A percentile compares a stretch with the other conserved stretches of the same genome.
Evolutionary conservation across 2,329 filamentous ascomycete genomes (phyloP).

Genomic region (Penicillium digitatum): DNA sequence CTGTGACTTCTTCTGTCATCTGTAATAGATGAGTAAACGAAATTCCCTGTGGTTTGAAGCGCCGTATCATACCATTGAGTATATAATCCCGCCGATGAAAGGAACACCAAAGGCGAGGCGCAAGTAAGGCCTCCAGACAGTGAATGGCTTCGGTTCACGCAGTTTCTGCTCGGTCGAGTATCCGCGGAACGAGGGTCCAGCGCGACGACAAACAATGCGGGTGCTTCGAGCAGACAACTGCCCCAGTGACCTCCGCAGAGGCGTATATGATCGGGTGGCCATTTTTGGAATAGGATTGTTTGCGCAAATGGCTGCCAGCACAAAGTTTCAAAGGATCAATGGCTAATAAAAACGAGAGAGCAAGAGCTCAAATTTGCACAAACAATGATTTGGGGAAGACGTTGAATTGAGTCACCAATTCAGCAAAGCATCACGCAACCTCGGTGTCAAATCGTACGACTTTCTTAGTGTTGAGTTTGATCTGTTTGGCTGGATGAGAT

Average conservation of each 20-base stretch:
- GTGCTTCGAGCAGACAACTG: conserved; percentile 24
- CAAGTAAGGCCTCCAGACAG: conserved; percentile 46
- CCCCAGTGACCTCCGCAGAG: conserved; percentile 34
- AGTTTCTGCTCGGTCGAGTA: conserved; percentile 26
- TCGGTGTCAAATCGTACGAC: conserved; percentile 13
- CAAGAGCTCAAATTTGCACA: neutral
- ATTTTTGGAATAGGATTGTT: conserved; percentile 22
- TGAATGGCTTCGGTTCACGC: conserved; percentile 27
- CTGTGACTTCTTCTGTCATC: conserved; percentile 38
- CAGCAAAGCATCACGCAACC: conserved; percentile 1
- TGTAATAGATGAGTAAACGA: conserved; percentile 14
- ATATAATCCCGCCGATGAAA: conserved; percentile 48
- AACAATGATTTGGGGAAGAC: neutral
- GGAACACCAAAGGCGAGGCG: conserved; percentile 49
- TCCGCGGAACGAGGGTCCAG: conserved; percentile 23
- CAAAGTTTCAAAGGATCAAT: neutral
- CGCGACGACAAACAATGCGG: conserved; percentile 19
- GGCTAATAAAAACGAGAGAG: neutral
- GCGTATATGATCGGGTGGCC: conserved; percentile 33
- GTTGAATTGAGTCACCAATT: neutral
- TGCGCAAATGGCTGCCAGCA: neutral
- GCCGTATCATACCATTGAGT: conserved; percentile 48
- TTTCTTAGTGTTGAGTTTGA: conserved; percentile 14
- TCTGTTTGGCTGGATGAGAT: conserved; percentile 18
- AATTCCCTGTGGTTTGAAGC: neutral